Evolutionary conservation across 2,329 filamentous ascomycete species (phyloP).

Genomic region (Paracoccidioides brasiliensis): DNA sequence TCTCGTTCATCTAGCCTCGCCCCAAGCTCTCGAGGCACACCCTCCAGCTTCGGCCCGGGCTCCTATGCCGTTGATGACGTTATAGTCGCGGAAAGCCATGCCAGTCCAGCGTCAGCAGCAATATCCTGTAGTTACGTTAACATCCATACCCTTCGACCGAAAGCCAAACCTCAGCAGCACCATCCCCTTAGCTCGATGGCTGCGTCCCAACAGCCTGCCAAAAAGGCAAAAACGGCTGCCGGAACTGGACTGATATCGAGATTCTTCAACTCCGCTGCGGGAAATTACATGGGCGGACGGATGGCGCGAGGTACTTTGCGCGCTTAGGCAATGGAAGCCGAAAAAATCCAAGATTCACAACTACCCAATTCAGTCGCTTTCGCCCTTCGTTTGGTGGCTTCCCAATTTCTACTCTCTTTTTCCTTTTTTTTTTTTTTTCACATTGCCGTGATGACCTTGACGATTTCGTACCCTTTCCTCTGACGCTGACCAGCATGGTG

Average conservation of each 20-base stretch:
- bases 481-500: not conserved
- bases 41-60: conserved; percentile 29
- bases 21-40: conserved; percentile 32
- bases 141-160: conserved; percentile 18
- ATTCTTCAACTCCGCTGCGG: conserved; percentile 31
- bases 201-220: conserved; percentile 24
- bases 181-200: conserved; percentile 13
- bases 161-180: conserved; percentile 20
- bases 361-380: not conserved
- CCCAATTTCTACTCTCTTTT: not conserved
- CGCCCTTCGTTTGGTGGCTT: not conserved
- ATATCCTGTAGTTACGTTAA: conserved; percentile 25
- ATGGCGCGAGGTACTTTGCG: conserved; percentile 20
- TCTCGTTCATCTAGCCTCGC: conserved; percentile 32
- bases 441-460: not conserved
- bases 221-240: conserved; percentile 28
- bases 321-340: not conserved
- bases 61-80: conserved; percentile 24
- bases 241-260: conserved; percentile 28
- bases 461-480: not conserved
- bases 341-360: not conserved
- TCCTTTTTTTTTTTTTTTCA: not conserved
- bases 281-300: conserved; percentile 29
- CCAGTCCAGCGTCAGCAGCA: conserved; percentile 21
- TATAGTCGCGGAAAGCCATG: conserved; percentile 21